Base-by-base conservation (phyloP, 1,284 basidiomycete genomes). In the Malassezia dermatis region DNA sequence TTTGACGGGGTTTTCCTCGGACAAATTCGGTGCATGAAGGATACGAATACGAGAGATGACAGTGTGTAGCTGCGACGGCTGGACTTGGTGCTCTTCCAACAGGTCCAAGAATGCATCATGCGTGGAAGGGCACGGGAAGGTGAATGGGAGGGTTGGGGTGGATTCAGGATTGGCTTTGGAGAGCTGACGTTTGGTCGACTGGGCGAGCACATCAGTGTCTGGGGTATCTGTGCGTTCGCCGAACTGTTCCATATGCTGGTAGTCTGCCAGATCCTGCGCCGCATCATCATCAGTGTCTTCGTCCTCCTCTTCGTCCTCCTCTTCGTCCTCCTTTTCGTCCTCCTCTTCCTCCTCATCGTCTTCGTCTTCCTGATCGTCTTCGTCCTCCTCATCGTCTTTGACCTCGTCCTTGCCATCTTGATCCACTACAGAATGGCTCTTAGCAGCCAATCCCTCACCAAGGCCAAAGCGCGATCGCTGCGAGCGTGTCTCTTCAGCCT, bases 21-120 rank as follows among this genome's bases (percentile, higher is more conserved):
- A 85, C 4, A 98, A 78, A 68, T 88, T 91, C 1, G 93, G 86
- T 71, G 98, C 93, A 71, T 95, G 84, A 5, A 96, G 77, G 0
- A 88, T 82, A 21, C 90, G 83, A 54, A 98, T 93, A 39, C 94
- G 86, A 69, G 95, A 85, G 23, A 96, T 79, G 6, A 98, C 88
- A 0, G 79, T 85, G 1, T 86, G 82, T 6, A 95, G 76, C 59
- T 93, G 85, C 34, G 61, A 59, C 15, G 64, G 54, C 32, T 60
- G 53, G 39, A 71, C 64, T 5, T 80, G 77, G 19, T 91, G 72
- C 34, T 79, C 79, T 19, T 86, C 82, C 2, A 95, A 73, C 15
- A 93, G 84, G 19, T 86, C 82, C 39, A 95, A 80, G 62, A 98
- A 86, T 60, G 94, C 88, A 46, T 88, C 86, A 64, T 96, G 89